phyloP scores from a whole-genome alignment of 2,329 filamentous ascomycete species.

The Dothiorella sarmentorum region DNA sequence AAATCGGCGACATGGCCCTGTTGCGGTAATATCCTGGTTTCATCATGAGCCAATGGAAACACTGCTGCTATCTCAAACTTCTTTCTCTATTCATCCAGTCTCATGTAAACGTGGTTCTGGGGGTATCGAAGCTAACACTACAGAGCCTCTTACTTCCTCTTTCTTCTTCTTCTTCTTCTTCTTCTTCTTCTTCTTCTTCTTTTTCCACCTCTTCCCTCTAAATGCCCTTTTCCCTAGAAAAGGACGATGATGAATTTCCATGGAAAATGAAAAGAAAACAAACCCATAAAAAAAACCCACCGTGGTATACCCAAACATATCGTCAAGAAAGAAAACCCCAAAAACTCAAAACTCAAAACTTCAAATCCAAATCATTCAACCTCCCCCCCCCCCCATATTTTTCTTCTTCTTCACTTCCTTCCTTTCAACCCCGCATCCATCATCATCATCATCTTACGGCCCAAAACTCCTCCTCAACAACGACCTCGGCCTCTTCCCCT shows the following conservation, averaged over 20 bases:
- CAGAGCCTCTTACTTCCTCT: not conserved
- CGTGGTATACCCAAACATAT: not conserved
- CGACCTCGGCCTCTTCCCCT: not conserved
- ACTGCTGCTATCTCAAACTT: not conserved
- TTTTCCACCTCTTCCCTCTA: too few relatives aligned
- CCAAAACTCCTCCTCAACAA: slow-evolving; percentile 2
- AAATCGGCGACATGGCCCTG: not conserved
- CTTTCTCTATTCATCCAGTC: not conserved
- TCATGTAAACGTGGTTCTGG: not conserved
- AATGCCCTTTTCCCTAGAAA: too few relatives aligned
- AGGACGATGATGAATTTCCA: too few relatives aligned
- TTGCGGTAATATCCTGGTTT: not conserved
- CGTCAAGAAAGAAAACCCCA: not conserved
- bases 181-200: too few relatives aligned
- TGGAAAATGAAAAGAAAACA: not conserved
- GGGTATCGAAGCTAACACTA: slow-evolving; percentile 8
- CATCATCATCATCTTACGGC: too few relatives aligned
- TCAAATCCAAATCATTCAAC: not conserved
- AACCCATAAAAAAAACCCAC: not conserved
- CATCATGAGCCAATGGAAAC: not conserved
- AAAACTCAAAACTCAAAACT: not conserved
- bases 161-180: too few relatives aligned
- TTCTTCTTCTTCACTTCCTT: too few relatives aligned
- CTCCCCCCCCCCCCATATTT: too few relatives aligned
- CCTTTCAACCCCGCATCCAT: too few relatives aligned